Percentiles rank a stretch among this genome's conserved stretches.
Evolutionary conservation across 106 monocot species (phyloP).

Genomic region (Alisma plantagoaquatica): DNA sequence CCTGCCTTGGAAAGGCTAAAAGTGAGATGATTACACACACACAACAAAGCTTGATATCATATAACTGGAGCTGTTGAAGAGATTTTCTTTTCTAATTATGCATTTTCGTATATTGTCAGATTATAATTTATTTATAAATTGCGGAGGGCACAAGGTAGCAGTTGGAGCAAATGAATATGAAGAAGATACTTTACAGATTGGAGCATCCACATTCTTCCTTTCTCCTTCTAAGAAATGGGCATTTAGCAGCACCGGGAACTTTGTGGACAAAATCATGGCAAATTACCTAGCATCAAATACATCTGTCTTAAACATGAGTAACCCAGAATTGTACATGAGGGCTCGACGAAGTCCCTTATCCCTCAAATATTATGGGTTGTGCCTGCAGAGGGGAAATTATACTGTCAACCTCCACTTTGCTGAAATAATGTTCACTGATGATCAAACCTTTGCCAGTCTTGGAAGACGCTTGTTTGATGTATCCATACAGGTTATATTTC

Average conservation of each 20-base stretch:
- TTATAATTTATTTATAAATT: constrained; percentile 56
- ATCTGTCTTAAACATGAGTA: constrained; percentile 24
- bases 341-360: constrained; percentile 56
- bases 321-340: constrained; percentile 40
- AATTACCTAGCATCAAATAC: constrained; percentile 27
- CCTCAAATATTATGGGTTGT: constrained; percentile 64
- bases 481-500: constrained; percentile 68
- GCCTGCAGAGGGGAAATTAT: constrained; percentile 59
- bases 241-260: constrained; percentile 49
- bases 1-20: constrained; percentile 29
- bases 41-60: background rate
- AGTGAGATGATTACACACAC: constrained; percentile 18
- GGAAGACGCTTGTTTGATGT: constrained; percentile 65
- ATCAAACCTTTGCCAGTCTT: constrained; percentile 37
- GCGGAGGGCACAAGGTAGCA: constrained; percentile 36
- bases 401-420: constrained; percentile 60
- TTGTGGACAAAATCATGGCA: constrained; percentile 22
- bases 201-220: constrained; percentile 23
- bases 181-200: constrained; percentile 25
- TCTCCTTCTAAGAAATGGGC: constrained; percentile 40
- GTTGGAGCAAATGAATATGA: constrained; percentile 35
- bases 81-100: background rate
- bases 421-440: constrained; percentile 61
- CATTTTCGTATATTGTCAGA: constrained; percentile 29
- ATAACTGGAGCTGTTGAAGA: too few relatives aligned